phyloP scores from a whole-genome alignment of 1,139 yeast species.

The Yamadazyma conglobata region DNA sequence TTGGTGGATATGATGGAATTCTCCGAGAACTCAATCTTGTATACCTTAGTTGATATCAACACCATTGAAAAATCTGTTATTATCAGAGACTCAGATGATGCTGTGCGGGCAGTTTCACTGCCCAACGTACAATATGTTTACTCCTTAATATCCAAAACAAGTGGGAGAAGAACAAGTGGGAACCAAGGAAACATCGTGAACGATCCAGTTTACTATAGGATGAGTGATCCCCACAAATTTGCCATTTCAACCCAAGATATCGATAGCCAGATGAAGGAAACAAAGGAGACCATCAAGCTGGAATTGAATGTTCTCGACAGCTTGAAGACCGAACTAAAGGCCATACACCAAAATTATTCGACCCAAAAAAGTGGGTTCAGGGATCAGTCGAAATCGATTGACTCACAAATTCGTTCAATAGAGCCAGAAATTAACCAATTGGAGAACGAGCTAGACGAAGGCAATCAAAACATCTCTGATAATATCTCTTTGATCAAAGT shows the following conservation, averaged over 20 bases:
- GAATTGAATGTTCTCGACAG: constrained; percentile 17
- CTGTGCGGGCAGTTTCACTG: constrained; percentile 30
- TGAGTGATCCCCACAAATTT: constrained; percentile 29
- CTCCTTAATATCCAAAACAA: constrained; percentile 37
- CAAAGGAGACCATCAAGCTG: constrained; percentile 8
- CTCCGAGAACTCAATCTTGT: constrained; percentile 50
- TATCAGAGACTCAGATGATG: constrained; percentile 48
- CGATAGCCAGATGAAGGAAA: constrained; percentile 15
- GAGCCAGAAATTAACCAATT: constrained; percentile 18
- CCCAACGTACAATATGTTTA: constrained; percentile 46
- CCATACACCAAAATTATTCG: constrained; percentile 9
- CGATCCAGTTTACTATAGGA: constrained; percentile 54
- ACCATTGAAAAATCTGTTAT: constrained; percentile 59
- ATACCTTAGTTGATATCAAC: constrained; percentile 62
- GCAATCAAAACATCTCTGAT: constrained; percentile 33
- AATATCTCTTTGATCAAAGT: constrained; percentile 28
- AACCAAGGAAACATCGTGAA: constrained; percentile 45
- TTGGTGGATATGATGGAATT: constrained; percentile 61
- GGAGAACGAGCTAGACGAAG: constrained; percentile 17
- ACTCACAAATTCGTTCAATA: constrained; percentile 15
- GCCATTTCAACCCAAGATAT: constrained; percentile 19
- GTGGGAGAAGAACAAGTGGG: constrained; percentile 39
- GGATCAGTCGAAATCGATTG: constrained; percentile 15
- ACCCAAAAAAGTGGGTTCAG: constrained; percentile 11
- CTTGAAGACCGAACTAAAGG: constrained; percentile 10